Percentiles rank a stretch among this genome's conserved stretches.
Conservation (phyloP, 2,329 filamentous ascomycete species). For the Fusarium sacchari region DNA sequence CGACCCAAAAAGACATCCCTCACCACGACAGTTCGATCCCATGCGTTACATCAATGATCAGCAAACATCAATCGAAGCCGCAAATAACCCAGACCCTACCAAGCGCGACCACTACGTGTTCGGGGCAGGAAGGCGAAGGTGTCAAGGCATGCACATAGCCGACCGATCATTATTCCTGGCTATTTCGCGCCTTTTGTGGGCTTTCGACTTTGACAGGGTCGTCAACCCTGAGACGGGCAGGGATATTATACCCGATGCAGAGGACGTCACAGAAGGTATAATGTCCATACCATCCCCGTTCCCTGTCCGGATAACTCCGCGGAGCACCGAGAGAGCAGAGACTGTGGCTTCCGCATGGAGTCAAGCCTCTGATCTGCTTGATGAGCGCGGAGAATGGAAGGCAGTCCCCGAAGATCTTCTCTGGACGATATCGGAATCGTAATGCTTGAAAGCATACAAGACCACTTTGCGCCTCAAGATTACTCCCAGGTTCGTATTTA, state of each 20-base stretch:
- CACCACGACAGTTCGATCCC: background rate
- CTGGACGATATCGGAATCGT: background rate
- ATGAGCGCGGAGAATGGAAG: background rate
- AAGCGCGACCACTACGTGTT: background rate
- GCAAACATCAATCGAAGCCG: background rate
- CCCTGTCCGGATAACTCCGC: background rate
- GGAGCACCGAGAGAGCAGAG: background rate
- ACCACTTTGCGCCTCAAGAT: fast-evolving
- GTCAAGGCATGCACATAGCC: background rate
- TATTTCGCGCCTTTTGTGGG: background rate
- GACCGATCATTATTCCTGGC: background rate
- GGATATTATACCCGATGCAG: background rate
- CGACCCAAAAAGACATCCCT: background rate
- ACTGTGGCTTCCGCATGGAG: background rate
- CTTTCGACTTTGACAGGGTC: background rate
- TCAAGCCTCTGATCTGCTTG: background rate
- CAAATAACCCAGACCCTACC: background rate
- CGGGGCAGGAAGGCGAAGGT: background rate
- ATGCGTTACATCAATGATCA: background rate
- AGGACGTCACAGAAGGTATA: background rate
- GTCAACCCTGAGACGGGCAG: background rate
- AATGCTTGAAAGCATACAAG: fast-evolving
- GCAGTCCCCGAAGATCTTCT: background rate
- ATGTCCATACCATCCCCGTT: background rate
- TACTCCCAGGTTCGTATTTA: fast-evolving